Conservation (phyloP, 1,284 basidiomycete genomes). For the Ganoderma lucidum region DNA sequence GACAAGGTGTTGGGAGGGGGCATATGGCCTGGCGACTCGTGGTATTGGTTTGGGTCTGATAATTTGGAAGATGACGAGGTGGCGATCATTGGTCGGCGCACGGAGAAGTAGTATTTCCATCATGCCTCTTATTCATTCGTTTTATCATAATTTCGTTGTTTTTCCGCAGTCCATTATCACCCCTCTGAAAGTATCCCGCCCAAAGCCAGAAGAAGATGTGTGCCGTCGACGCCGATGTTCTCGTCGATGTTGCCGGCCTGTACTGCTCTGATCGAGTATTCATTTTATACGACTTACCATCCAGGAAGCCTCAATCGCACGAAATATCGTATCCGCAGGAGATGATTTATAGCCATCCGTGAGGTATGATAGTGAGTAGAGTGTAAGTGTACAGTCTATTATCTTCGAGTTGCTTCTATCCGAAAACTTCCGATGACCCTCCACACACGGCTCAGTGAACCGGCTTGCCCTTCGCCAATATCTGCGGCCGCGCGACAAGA, state of each 20-base stretch:
- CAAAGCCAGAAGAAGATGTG: background rate
- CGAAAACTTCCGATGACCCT: background rate
- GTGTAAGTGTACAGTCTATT: slow-evolving; percentile 16
- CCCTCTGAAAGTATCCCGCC: background rate
- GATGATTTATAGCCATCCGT: background rate
- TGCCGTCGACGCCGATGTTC: no score
- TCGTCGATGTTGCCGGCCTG: no score
- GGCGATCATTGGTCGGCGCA: background rate
- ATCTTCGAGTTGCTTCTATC: background rate
- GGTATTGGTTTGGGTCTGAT: slow-evolving; percentile 14
- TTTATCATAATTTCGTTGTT: background rate
- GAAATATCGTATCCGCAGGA: background rate
- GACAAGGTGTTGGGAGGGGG: background rate
- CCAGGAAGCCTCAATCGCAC: background rate
- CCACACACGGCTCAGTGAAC: background rate
- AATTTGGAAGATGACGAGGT: background rate
- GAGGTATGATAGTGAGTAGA: background rate
- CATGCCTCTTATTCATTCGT: background rate
- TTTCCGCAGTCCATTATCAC: background rate
- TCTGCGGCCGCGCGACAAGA: slow-evolving; percentile 68
- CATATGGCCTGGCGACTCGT: background rate
- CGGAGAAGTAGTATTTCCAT: background rate
- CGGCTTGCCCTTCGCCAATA: slow-evolving; percentile 43
- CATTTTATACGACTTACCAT: background rate
- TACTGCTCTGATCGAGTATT: no score